Conservation (phyloP, 1,284 basidiomycete species). For the Ceratobasidium sp. region DNA sequence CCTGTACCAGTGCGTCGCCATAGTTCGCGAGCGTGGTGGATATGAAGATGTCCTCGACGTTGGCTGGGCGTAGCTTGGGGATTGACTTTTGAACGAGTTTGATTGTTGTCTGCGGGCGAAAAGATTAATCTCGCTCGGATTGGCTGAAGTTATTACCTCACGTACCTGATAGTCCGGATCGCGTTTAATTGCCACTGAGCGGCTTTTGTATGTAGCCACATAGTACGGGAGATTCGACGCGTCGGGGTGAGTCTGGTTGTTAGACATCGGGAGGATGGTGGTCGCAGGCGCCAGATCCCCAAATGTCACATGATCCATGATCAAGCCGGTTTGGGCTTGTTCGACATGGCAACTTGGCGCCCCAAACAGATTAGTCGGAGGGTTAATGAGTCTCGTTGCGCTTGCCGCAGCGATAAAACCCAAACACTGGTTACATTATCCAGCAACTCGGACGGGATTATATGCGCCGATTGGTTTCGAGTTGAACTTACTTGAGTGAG, state of each 20-base stretch:
- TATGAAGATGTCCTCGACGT: not conserved
- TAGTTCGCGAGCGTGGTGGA: not conserved
- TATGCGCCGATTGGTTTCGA: too few species aligned
- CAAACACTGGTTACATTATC: too few species aligned
- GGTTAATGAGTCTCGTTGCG: too few species aligned
- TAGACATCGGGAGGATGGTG: not conserved
- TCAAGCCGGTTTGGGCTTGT: too few species aligned
- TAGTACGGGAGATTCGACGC: not conserved
- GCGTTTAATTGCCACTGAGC: constrained; percentile 5
- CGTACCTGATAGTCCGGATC: constrained; percentile 5
- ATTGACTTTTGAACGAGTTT: constrained; percentile 1
- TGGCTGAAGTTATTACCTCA: not conserved
- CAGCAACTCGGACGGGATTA: too few species aligned
- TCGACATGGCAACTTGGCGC: too few species aligned
- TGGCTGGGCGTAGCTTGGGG: not conserved
- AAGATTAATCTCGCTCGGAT: not conserved
- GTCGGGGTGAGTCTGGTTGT: not conserved
- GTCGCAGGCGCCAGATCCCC: too few species aligned
- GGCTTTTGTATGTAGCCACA: not conserved
- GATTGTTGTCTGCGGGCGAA: not conserved
- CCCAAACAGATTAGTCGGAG: too few species aligned
- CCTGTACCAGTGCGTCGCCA: not conserved
- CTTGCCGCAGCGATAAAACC: too few species aligned
- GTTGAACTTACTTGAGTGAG: too few species aligned
- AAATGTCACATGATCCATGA: too few species aligned